Base-by-base conservation (phyloP, 768 basidiomycete species). In the Udeniomyces megalosporus region DNA sequence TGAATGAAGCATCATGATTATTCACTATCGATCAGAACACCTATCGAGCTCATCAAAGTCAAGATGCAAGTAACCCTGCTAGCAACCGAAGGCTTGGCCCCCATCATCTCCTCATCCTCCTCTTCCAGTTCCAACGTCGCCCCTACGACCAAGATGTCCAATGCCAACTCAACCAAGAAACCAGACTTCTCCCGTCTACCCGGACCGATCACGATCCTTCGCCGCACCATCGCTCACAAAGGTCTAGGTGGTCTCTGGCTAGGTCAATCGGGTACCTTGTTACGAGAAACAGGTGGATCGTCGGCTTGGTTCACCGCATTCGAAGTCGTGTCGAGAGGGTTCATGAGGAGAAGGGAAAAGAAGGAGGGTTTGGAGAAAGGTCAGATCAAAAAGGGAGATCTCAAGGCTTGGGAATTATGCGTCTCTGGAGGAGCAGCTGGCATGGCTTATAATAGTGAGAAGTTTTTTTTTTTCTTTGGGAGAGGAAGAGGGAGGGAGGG, bases 31-130 rank as follows among this genome's bases (percentile, higher is more conserved):
- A 52, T 2, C 68, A 89, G 88, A 31, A 95, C 91, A 0, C 92
- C 92, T 1, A 84, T 96, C 61, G 92, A 95, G 69, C 83, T 95
- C 53, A 81, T 96, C 62, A 95, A 97, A 75, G 95, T 90, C 76
- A 88, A 89, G 73, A 93, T 96, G 90, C 63, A 65, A 31, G 63
- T 65, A n/a, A 59, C 57, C 14, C 57, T 65, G 24, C 58, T 65
- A 22, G 35, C 58, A 15, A 38, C 51, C 2, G 63, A 65, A 17
- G 63, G 58, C 5, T 53, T 59, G 11, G 26, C 55, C 24, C 32
- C 52, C 8, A 29, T 29, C 34, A 8, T 17, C 38, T 42, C 38
- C 17, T 26, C 51, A 6, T 48, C 58, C n/a, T 35, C 51, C 29
- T 11, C 63, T 29, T n/a, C 53, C 35, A 1, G 24, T 34, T 4